Evolutionary conservation across 1,284 basidiomycete genomes (phyloP).

Genomic region (Apiotrichum laibachii): DNA sequence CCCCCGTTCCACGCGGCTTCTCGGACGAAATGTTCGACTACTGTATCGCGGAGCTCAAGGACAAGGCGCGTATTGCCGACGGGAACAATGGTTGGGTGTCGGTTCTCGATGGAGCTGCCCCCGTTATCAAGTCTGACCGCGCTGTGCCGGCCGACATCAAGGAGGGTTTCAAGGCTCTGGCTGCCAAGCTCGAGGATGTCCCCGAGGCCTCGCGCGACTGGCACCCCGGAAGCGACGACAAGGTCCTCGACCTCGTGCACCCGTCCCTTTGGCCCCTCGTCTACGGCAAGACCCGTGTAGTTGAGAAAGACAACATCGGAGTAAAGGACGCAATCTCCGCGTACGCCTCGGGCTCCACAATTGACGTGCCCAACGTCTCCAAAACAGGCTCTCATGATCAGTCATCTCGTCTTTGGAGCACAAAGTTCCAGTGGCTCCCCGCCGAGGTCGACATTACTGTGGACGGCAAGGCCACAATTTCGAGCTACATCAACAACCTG

Average conservation of each 20-base stretch:
- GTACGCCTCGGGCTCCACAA: background rate
- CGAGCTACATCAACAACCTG: slow-evolving; percentile 20
- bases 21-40: slow-evolving; percentile 6
- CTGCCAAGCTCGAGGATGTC: background rate
- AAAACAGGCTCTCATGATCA: background rate
- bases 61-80: background rate
- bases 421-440: slow-evolving; percentile 22
- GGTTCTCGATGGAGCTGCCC: background rate
- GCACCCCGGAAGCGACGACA: background rate
- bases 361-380: background rate
- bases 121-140: slow-evolving; percentile 6
- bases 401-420: background rate
- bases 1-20: slow-evolving; percentile 2
- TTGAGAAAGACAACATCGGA: background rate
- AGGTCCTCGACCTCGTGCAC: slow-evolving; percentile 10
- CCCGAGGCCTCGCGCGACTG: background rate
- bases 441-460: slow-evolving; percentile 8
- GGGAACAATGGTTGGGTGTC: background rate
- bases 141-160: background rate
- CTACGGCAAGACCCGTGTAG: slow-evolving; percentile 6
- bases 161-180: background rate
- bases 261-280: slow-evolving; percentile 8
- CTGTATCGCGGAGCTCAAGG: slow-evolving; percentile 2
- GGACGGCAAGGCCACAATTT: slow-evolving; percentile 1
- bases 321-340: background rate